Base-by-base conservation (phyloP, 805 yeast genomes). In the Candida sonorensis region DNA sequence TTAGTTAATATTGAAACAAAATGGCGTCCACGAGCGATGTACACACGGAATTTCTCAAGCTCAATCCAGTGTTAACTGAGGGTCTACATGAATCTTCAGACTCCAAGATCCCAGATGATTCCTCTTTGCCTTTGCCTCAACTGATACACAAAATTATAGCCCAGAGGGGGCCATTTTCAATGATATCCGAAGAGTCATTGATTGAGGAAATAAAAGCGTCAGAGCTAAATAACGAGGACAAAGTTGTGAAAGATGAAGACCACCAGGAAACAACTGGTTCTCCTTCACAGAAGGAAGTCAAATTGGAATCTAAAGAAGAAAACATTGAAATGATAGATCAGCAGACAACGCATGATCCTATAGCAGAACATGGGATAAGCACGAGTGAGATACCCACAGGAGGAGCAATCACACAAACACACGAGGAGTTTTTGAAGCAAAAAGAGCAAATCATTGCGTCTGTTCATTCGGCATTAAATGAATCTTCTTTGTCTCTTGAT, bases 401-500 rank as follows among this genome's bases (percentile, higher is more conserved):
- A n/a, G n/a, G n/a, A n/a, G n/a, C n/a, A n/a, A n/a, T n/a, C n/a
- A n/a, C n/a, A 16, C n/a, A 26, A 13, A 51, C 62, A 7, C 46
- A 42, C 12, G 69, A 64, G 27, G 60, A 61, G 8, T 77, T 77
- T 45, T 55, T 61, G 29, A 62, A 61, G 27, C 65, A 72, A 12
- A 76, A 76, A 48, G 50, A 59, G n/a, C 74, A 75, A 36, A 65
- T 80, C 26, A 45, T 77, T 11, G 64, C 61, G 12, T 62, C 66
- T 26, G 64, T 82, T 19, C 69, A 73, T 33, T 55, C 75, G 0
- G 95, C 97, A 2, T 63, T 84, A 44, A 92, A 90, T 52, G 97
- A 92, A 51, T 77, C 94, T 0, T 87, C 96, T 0, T 57, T 92
- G 23, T 79, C 95, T 1, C 62, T 88, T 36, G 98, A 90, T 51